Base-by-base conservation (phyloP, 2,329 filamentous ascomycete species). In the Fusarium austroafricanum region DNA sequence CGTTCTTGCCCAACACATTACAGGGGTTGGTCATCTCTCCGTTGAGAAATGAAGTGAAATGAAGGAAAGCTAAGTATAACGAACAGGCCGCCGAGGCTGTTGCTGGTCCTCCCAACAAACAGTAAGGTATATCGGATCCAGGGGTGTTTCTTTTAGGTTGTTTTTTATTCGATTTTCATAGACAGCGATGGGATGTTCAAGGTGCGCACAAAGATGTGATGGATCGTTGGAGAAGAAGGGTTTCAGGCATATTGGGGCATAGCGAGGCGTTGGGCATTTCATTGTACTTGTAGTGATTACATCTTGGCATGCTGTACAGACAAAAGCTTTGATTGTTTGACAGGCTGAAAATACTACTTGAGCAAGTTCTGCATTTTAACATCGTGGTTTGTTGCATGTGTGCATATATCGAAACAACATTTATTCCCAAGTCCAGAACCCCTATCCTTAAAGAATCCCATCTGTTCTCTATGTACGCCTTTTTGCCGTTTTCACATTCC, bases 1-100 rank as follows among this genome's bases (percentile, higher is more conserved):
- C 68, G 55, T 82, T 12, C 79, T 81, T 54, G 87, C 86, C 4
- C 86, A 89, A 75, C 70, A 87, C 28, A 89, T 89, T 54, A 89
- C 87, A 18, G 87, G 87, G 55, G 76, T 90, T 78, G 82, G 83
- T 77, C 81, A 86, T 63, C 75, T 89, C 51, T 79, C 80, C 51
- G 67, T 87, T 35, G 82, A 84, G 59, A 80, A 81, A 31, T 70
- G 47, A 70, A 81, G 31, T 67, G 43, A 70, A 78, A 77, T 71
- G 72, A 61, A 73, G 73, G 63, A 69, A 71, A 71, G 71, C 75
- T 76, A 78, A 78, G 71, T 65, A 55, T 49, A 11, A 47, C 63
- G 31, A 71, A 59, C 52, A 75, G 73, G 65, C 60, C 53, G 45
- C 43, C 43, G 57, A 57, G 45, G 57, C 60, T 45, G 64, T 50